A percentile compares a stretch with the other conserved stretches of the same genome.
Conservation (phyloP, 164 flowering plant species). For the Akebia trifoliata region DNA sequence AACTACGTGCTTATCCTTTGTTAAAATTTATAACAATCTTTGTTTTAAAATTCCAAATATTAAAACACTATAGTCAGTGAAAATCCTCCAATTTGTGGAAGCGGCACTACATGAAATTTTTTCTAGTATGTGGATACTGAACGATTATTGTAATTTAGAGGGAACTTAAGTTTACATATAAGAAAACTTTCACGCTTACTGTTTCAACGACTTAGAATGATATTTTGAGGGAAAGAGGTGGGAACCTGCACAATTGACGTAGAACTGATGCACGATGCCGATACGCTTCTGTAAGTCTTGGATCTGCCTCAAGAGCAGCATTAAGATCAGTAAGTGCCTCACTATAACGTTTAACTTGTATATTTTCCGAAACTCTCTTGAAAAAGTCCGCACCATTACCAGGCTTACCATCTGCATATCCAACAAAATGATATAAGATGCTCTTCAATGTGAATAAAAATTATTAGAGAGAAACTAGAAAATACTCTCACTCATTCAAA, state of each 20-base stretch:
- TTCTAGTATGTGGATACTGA: no score
- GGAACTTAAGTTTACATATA: neutral
- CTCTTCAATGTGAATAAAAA: neutral
- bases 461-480: neutral
- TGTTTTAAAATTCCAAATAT: neutral
- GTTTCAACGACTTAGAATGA: neutral
- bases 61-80: neutral
- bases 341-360: slow-evolving; percentile 64
- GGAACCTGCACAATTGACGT: slow-evolving; percentile 87
- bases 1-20: neutral
- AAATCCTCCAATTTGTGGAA: neutral
- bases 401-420: slow-evolving; percentile 50
- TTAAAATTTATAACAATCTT: neutral
- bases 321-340: slow-evolving; percentile 88
- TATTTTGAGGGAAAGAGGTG: neutral
- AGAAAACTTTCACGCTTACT: neutral
- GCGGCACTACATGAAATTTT: neutral
- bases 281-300: slow-evolving; percentile 81
- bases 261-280: slow-evolving; percentile 63
- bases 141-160: neutral
- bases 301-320: slow-evolving; percentile 86
- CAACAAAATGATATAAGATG: slow-evolving; percentile 2
- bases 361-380: slow-evolving; percentile 65
- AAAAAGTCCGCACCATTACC: slow-evolving; percentile 58
- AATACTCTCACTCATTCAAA: neutral